A percentile compares a stretch with the other conserved stretches of the same genome.
Evolutionary conservation across 768 basidiomycete genomes (phyloP).

Genomic region (Termitomyces sp.): DNA sequence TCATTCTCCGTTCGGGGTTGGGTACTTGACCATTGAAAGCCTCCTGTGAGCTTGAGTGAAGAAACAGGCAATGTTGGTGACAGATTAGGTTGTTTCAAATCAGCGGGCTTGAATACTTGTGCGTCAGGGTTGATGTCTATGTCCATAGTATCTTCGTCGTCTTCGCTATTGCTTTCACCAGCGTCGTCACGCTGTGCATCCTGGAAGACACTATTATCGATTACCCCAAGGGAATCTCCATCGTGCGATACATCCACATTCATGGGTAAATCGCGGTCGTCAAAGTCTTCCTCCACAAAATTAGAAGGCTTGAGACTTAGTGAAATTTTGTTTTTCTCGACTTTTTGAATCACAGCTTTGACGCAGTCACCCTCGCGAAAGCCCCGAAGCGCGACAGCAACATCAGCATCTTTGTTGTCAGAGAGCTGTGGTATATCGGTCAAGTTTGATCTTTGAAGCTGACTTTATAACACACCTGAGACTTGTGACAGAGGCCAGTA

Average conservation of each 20-base stretch:
- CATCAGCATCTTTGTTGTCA: constrained; percentile 81
- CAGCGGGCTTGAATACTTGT: constrained; percentile 16
- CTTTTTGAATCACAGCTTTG: constrained; percentile 65
- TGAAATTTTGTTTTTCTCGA: constrained; percentile 76
- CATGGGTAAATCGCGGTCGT: constrained; percentile 26
- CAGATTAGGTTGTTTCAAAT: constrained; percentile 2
- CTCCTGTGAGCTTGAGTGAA: constrained; percentile 47
- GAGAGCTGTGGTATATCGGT: constrained; percentile 53
- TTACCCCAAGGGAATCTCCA: background rate
- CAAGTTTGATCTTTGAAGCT: background rate
- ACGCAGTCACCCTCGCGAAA: constrained; percentile 88
- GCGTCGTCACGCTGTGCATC: constrained; percentile 19
- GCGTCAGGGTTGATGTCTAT: constrained; percentile 34
- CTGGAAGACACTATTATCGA: constrained; percentile 18
- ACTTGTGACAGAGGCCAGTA: constrained; percentile 90
- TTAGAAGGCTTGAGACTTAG: constrained; percentile 88
- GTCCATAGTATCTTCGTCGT: constrained; percentile 33
- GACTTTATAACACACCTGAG: constrained; percentile 49
- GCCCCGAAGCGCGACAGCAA: constrained; percentile 65
- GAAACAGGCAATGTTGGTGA: constrained; percentile 16
- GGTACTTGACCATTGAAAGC: constrained; percentile 68
- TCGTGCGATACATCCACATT: constrained; percentile 16
- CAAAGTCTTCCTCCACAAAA: constrained; percentile 64
- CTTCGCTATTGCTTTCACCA: constrained; percentile 15
- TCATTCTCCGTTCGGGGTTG: constrained; percentile 30